Evolutionary conservation across 2,329 filamentous ascomycete genomes (phyloP).

Genomic region (Neonectria magnoliae): DNA sequence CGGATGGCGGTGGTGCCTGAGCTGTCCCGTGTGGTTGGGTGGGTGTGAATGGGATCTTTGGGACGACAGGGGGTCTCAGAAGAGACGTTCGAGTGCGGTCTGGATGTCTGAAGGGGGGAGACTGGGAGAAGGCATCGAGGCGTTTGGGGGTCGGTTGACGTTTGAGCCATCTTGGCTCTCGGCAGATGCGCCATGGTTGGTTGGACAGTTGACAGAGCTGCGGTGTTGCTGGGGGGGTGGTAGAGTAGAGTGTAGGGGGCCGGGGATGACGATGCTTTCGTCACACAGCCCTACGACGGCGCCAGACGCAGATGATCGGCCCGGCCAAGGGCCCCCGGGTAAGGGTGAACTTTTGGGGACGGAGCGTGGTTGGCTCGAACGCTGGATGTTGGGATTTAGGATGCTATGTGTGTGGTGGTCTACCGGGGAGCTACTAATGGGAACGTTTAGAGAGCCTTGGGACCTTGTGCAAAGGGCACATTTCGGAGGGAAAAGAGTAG

Average conservation of each 20-base stretch:
- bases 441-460: conserved; percentile 11
- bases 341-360: conserved; percentile 35
- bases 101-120: not conserved
- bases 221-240: conserved; percentile 12
- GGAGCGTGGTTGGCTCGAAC: conserved; percentile 27
- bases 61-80: conserved; percentile 14
- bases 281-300: conserved; percentile 46
- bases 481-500: not conserved
- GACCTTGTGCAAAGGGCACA: conserved; percentile 6
- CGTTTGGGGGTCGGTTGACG: not conserved
- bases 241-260: not conserved
- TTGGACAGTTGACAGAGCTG: not conserved
- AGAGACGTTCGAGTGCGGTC: not conserved
- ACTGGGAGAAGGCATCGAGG: not conserved
- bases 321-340: conserved; percentile 30
- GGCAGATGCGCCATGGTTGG: not conserved
- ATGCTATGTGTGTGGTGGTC: not conserved
- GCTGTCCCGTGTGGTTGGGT: conserved; percentile 22
- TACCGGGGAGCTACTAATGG: not conserved
- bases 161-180: not conserved
- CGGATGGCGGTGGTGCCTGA: conserved; percentile 22
- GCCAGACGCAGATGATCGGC: conserved; percentile 36
- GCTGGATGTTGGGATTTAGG: conserved; percentile 7
- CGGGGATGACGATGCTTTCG: conserved; percentile 31
- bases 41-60: conserved; percentile 15